Conservation (phyloP, 208 protist genomes). For the Trypanosoma brucei region DNA sequence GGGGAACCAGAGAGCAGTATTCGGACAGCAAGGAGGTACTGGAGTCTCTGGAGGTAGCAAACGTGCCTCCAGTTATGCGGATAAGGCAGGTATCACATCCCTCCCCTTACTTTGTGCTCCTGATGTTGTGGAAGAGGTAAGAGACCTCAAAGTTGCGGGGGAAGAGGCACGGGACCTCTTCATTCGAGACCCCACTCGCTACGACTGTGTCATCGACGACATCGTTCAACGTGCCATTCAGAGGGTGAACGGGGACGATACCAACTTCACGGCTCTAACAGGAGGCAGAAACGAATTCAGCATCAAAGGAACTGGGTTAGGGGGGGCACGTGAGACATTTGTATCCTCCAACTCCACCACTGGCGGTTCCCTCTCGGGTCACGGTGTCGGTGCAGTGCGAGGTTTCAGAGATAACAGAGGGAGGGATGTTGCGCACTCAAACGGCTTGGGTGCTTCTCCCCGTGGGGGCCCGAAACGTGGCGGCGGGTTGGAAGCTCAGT, state of each 20-base stretch:
- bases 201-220: slow-evolving; percentile 79
- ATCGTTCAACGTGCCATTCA: slow-evolving; percentile 35
- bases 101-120: slow-evolving; percentile 13
- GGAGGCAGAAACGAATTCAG: not conserved
- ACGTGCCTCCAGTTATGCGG: not conserved
- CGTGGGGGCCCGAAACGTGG: not conserved
- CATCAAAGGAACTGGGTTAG: too few relatives aligned
- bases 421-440: too few relatives aligned
- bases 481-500: not conserved
- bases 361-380: too few relatives aligned
- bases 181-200: slow-evolving; percentile 67
- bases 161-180: slow-evolving; percentile 71
- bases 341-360: too few relatives aligned
- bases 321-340: too few relatives aligned
- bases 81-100: not conserved
- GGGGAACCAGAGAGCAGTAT: not conserved
- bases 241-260: slow-evolving; percentile 20
- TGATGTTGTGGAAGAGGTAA: slow-evolving; percentile 14
- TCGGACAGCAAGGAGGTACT: not conserved
- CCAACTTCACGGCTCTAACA: not conserved
- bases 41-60: not conserved
- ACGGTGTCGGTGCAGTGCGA: too few relatives aligned
- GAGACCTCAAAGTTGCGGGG: slow-evolving; percentile 57
- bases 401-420: too few relatives aligned
- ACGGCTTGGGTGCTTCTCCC: too few relatives aligned